Conservation (phyloP, 108 stramenopile species). For the Cyclotella baltica region DNA sequence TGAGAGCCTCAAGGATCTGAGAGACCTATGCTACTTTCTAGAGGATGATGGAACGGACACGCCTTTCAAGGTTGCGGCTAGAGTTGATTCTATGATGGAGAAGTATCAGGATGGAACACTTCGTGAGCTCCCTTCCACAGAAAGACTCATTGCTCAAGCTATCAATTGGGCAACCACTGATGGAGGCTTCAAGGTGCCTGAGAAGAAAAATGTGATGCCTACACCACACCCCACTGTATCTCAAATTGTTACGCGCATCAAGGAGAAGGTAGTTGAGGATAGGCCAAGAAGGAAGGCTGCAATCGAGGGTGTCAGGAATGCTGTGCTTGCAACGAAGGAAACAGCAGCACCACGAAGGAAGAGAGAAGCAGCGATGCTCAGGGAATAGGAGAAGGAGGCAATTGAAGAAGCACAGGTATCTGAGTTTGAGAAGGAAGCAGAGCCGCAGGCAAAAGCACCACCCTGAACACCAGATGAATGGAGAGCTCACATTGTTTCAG, state of each 20-base stretch:
- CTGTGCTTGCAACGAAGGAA: background rate
- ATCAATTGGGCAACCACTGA: constrained; percentile 3
- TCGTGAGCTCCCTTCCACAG: background rate
- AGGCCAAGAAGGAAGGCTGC: constrained; percentile 2
- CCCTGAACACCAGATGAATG: background rate
- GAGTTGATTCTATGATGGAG: background rate
- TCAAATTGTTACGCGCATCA: background rate
- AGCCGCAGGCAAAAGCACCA: background rate
- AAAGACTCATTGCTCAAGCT: background rate
- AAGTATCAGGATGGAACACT: background rate
- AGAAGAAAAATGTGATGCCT: background rate
- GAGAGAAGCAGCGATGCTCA: background rate
- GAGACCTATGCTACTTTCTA: background rate
- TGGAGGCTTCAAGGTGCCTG: background rate
- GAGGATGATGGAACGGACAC: constrained; percentile 4
- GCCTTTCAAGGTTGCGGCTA: background rate
- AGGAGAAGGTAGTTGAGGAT: background rate
- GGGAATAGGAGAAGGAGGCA: background rate
- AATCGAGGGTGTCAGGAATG: constrained; percentile 5
- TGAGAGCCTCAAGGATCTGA: background rate
- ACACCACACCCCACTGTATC: background rate
- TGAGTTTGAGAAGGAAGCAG: constrained; percentile 14
- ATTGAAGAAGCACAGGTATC: background rate
- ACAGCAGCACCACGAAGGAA: background rate
- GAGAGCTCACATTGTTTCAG: constrained; percentile 1